Evolutionary conservation across 2,329 filamentous ascomycete genomes (phyloP), one percentile per base, ranked within the genome.

Genomic region (Thelonectria blattea): DNA sequence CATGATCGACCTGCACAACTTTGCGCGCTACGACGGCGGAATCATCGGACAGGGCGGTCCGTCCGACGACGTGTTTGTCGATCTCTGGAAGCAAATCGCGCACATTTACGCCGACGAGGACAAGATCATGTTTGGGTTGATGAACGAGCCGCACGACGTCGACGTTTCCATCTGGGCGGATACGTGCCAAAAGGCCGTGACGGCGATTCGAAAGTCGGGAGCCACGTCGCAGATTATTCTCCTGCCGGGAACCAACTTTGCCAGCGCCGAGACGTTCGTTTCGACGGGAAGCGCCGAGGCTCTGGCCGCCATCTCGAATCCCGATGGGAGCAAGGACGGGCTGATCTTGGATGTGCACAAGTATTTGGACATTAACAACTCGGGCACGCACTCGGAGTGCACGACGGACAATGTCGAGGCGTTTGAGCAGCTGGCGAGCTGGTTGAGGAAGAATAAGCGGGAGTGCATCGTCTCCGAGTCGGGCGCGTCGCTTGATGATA

Each of bases 111-210:
- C 78, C 0, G 79, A 80, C 6, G 74, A 85, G 51, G 71, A 79
- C 39, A 85, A 24, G 80, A 80, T 52, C 72, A 83, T 61, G 75
- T 91, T 91, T 65, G 87, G 86, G 14, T 71, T 91, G 46, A 90
- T 91, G 87, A 91, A 91, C 74, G 88, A 88, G 75, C 88, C 88
- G 7, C 86, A 89, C 71, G 83, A 86, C 53, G 73, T 85, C 56
- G 81, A 87, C 67, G 78, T 88, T 64, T 72, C 69, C 24, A 72
- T 75, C 1, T 91, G 88, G 88, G 86, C 84, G 0, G 72, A 79
- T 5, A 86, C 85, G 0, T 83, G 85, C 61, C 88, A 91, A 70
- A 80, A 79, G 12, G 86, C 80, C 15, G 88, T 91, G 1, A 87
- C 83, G 0, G 88, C 86, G 3, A 90, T 91, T 67, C 84, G 88